Evolutionary conservation across 202 grass and related monocot species (phyloP).

Genomic region (Panicum hallii): DNA sequence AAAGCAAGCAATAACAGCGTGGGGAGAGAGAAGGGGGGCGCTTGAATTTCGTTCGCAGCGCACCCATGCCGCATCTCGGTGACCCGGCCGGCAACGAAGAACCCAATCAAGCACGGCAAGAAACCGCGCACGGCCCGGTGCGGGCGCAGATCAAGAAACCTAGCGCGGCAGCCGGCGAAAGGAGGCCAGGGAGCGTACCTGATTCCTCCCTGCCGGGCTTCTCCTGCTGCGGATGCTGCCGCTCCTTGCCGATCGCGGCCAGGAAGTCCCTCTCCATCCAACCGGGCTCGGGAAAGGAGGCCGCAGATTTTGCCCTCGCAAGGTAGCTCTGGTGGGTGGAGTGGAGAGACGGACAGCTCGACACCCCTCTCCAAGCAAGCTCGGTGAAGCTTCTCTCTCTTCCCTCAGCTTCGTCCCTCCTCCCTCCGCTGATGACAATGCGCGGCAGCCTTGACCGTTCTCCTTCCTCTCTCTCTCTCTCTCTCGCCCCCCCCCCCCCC

Average conservation of each 20-base stretch:
- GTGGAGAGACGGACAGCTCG: conserved; percentile 18
- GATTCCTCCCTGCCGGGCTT: conserved; percentile 43
- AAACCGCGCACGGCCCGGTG: background rate
- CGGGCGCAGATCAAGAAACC: conserved; percentile 24
- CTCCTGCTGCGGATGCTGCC: conserved; percentile 18
- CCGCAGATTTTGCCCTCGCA: conserved; percentile 36
- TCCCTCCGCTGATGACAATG: background rate
- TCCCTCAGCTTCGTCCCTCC: background rate
- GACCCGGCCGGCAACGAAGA: background rate
- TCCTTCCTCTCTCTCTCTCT: background rate
- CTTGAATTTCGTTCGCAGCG: background rate
- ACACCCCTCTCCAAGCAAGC: background rate
- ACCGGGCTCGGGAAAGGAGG: conserved; percentile 8
- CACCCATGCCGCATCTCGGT: conserved; percentile 30
- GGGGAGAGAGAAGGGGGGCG: background rate
- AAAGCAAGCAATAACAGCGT: background rate
- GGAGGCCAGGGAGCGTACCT: conserved; percentile 48
- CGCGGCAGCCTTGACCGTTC: conserved; percentile 39
- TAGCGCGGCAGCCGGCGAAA: conserved; percentile 28
- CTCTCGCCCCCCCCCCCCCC: no score
- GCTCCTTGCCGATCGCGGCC: conserved; percentile 65
- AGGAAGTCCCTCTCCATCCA: conserved; percentile 96
- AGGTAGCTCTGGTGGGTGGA: background rate
- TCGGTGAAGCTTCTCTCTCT: background rate
- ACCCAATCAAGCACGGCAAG: conserved; percentile 12